Evolutionary conservation across 148 eudicot genomes (phyloP).

Genomic region (Arctostaphylos glauca): DNA sequence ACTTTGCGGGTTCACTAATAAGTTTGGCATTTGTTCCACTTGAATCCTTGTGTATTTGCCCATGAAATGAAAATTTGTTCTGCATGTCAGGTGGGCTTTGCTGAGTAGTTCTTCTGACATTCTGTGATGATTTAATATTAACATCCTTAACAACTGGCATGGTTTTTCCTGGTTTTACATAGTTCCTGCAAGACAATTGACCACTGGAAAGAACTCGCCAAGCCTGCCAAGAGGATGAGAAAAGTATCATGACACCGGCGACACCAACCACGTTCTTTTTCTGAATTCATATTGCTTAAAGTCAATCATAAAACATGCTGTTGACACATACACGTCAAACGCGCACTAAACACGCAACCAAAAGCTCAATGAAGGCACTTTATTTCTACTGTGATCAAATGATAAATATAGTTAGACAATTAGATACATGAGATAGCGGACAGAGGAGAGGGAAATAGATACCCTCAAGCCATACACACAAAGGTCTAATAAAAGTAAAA

Average conservation of each 20-base stretch:
- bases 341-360: neutral
- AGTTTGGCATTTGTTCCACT: constrained; percentile 28
- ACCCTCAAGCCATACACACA: neutral
- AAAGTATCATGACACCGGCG: neutral
- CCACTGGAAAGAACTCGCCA: constrained; percentile 75
- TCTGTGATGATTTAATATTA: constrained; percentile 26
- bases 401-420: neutral
- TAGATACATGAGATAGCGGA: neutral
- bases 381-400: neutral
- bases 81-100: constrained; percentile 28
- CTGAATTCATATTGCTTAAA: neutral
- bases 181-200: constrained; percentile 56
- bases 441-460: neutral
- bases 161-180: constrained; percentile 66
- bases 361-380: constrained; percentile 4
- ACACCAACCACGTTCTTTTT: neutral
- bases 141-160: constrained; percentile 42
- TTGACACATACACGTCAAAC: neutral
- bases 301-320: neutral
- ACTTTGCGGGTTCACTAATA: constrained; percentile 26
- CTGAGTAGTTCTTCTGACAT: constrained; percentile 28
- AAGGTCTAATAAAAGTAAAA: neutral
- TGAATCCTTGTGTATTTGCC: constrained; percentile 31
- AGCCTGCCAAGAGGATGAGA: constrained; percentile 51
- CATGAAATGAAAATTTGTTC: constrained; percentile 29